Base-by-base conservation (phyloP, 2,329 filamentous ascomycete species). In the Claviceps pazoutovae region DNA sequence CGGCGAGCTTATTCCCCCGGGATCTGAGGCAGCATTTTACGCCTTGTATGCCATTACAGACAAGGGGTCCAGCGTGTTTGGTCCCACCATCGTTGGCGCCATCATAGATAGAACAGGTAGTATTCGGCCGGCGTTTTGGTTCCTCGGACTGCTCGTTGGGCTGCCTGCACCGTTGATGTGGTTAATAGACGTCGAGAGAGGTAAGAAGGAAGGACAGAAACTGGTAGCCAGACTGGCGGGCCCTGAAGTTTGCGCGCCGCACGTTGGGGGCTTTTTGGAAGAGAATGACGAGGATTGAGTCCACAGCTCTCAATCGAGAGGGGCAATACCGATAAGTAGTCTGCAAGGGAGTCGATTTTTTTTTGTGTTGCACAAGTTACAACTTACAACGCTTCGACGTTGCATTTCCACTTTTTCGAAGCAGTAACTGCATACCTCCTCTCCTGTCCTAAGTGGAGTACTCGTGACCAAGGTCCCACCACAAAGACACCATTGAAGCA, bases 1-100 rank as follows among this genome's bases (percentile, higher is more conserved):
- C 63, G 90, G 89, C 41, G 90, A 97, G 66, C 75, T 98, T 52
- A 95, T 98, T 51, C 93, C 93, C 1, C 88, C 88, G 0, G 93
- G 93, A 4, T 94, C 86, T 34, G 93, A 98, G 68, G 90, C 93
- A 0, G 90, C 91, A 0, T 98, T 98, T 64, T 98, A 95, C 64
- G 90, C 91, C 0, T 74, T 98, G 1, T 98, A 97, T 64, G 93
- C 93, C 38, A 96, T 97, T 56, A 97, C 93, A 1, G 93, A 98
- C 66, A 98, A 98, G 67, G 90, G 91, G 1, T 93, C 86, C 21
- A 94, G 87, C 63, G 75, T 97, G 2, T 96, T 98, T 66, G 93
- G 93, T 0, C 93, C 93, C 0, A 86, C 88, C 0, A 91, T 98
- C 63, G 93, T 98, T 0, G 93, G 90, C 1, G 81, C 83, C 13